Conservation (phyloP, 768 basidiomycete species). For the Panus rudis region DNA sequence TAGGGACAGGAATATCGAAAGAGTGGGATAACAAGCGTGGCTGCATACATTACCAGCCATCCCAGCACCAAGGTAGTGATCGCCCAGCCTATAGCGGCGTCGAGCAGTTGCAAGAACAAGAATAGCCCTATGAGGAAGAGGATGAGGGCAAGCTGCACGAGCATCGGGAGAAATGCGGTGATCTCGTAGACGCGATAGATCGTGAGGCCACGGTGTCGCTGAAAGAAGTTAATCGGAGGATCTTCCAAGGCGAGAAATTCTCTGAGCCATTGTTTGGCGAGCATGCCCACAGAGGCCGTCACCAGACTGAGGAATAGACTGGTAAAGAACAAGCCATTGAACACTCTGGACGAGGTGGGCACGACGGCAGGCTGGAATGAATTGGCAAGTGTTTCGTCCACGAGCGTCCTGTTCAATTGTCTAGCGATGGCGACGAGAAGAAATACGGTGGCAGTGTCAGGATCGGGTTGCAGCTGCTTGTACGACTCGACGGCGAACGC, state of each 20-base stretch:
- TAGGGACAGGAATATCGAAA: no score
- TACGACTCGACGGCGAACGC: not conserved
- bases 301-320: constrained; percentile 5
- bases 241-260: constrained; percentile 2
- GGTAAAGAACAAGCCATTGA: constrained; percentile 4
- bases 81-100: not conserved
- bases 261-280: constrained; percentile 6
- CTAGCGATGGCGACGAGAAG: not conserved
- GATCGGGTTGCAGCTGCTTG: not conserved
- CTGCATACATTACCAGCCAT: not conserved
- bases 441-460: not conserved
- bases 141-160: constrained; percentile 1
- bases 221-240: constrained; percentile 1
- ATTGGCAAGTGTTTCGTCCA: not conserved
- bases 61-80: not conserved
- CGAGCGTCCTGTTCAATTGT: not conserved
- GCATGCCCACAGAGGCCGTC: constrained; percentile 1
- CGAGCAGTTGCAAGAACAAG: not conserved
- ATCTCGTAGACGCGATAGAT: not conserved
- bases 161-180: constrained; percentile 4
- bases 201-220: constrained; percentile 1
- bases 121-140: constrained; percentile 4
- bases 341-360: not conserved
- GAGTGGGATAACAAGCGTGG: constrained; percentile 2
- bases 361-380: not conserved